Evolutionary conservation across 2,329 filamentous ascomycete species (phyloP).

Genomic region (Sporothrix humicola): DNA sequence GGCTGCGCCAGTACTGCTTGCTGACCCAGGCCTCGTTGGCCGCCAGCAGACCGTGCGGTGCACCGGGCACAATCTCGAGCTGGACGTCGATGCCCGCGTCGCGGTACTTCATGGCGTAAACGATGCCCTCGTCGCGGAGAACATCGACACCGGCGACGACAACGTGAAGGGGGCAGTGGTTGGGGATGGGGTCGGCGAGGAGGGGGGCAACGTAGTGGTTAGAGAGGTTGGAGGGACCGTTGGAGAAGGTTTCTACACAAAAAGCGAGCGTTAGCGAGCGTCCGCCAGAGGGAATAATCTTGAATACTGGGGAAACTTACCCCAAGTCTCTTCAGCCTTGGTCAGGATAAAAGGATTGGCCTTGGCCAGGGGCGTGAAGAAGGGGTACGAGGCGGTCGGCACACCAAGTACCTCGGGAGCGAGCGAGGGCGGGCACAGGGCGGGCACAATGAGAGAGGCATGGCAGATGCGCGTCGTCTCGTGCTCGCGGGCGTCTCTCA

Average conservation of each 20-base stretch:
- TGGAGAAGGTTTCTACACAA: not conserved
- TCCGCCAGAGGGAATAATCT: too few relatives aligned
- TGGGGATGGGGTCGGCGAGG: not conserved
- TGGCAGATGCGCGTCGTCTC: not conserved
- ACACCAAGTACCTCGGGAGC: not conserved
- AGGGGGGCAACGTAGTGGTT: not conserved
- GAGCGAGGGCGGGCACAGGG: not conserved
- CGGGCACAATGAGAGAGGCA: not conserved
- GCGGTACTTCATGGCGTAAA: not conserved
- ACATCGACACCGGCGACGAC: not conserved
- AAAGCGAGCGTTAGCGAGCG: too few relatives aligned
- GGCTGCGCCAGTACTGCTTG: slow-evolving; percentile 6
- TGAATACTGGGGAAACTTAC: not conserved
- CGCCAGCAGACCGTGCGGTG: not conserved
- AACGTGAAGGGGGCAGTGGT: not conserved
- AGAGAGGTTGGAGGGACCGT: not conserved
- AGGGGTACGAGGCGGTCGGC: not conserved
- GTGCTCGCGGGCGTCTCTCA: not conserved
- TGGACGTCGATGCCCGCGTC: not conserved
- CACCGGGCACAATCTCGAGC: not conserved
- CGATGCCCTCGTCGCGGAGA: not conserved
- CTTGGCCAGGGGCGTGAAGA: not conserved
- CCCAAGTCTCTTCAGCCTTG: not conserved
- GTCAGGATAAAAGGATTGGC: not conserved
- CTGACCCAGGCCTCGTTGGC: not conserved